phyloP scores from a whole-genome alignment of 768 basidiomycete genomes.

The Leucosporidium creatinivorum region DNA sequence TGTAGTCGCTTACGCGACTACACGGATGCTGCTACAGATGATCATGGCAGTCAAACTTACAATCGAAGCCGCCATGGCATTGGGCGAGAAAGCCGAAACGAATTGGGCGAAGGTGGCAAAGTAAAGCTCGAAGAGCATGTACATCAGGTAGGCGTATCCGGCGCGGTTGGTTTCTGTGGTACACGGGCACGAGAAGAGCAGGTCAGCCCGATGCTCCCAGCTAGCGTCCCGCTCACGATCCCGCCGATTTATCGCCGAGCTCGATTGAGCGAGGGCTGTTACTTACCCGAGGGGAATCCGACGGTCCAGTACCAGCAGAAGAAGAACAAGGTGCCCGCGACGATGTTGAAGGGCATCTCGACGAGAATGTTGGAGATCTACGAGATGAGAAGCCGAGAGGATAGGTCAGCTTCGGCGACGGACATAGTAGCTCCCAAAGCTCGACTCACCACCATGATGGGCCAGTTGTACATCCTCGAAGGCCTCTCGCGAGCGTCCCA shows the following conservation, averaged over 20 bases:
- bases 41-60: slow-evolving; percentile 50
- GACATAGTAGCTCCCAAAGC: slow-evolving; percentile 24
- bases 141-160: slow-evolving; percentile 57
- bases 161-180: slow-evolving; percentile 44
- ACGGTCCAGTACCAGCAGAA: slow-evolving; percentile 66
- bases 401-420: slow-evolving; percentile 1
- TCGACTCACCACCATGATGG: slow-evolving; percentile 33
- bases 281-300: slow-evolving; percentile 43
- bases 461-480: slow-evolving; percentile 61
- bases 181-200: background rate
- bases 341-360: slow-evolving; percentile 5
- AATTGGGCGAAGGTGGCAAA: slow-evolving; percentile 59
- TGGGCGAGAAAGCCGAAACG: slow-evolving; percentile 57
- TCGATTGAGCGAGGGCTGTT: no score
- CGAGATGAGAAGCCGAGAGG: slow-evolving; percentile 9
- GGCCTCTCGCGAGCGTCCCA: slow-evolving; percentile 63
- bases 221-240: background rate
- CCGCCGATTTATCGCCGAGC: background rate
- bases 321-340: slow-evolving; percentile 52
- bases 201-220: background rate
- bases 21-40: background rate
- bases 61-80: slow-evolving; percentile 55
- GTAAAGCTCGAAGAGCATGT: slow-evolving; percentile 54
- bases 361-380: background rate
- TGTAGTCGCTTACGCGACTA: background rate